Evolutionary conservation across 805 yeast species (phyloP).

Genomic region (Starmerella kuoi): DNA sequence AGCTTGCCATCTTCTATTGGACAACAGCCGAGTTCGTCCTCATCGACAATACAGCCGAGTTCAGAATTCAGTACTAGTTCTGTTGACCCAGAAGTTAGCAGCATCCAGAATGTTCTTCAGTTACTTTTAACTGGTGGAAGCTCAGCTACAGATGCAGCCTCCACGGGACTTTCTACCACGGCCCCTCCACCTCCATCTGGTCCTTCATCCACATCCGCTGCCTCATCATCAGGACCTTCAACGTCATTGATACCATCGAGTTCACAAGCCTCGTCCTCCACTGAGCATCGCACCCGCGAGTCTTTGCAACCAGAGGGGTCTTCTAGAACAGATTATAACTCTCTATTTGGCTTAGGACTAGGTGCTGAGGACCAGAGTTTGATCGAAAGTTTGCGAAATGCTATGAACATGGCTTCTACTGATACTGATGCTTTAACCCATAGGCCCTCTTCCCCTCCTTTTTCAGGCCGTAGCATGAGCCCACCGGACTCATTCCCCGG

Average conservation of each 20-base stretch:
- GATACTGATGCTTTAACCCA: not conserved
- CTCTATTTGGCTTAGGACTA: conserved; percentile 3
- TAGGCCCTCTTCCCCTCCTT: not conserved
- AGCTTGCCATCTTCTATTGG: too few relatives aligned
- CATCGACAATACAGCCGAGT: too few relatives aligned
- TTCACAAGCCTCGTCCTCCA: not conserved
- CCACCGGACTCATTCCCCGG: not conserved
- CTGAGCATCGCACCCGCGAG: not conserved
- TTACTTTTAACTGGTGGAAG: conserved; percentile 10
- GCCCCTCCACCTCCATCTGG: too few relatives aligned
- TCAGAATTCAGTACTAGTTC: too few relatives aligned
- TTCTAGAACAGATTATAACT: not conserved
- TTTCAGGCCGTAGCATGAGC: not conserved
- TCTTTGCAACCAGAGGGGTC: not conserved
- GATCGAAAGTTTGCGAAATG: conserved; percentile 12
- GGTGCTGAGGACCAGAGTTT: conserved; percentile 14
- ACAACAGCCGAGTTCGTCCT: too few relatives aligned
- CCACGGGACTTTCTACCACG: not conserved
- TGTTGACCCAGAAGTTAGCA: conserved; percentile 19
- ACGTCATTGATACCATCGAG: not conserved
- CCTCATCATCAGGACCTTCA: not conserved
- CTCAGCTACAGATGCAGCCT: not conserved
- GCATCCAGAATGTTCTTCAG: conserved; percentile 18
- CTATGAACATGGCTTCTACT: conserved; percentile 1
- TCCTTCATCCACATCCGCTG: not conserved